A percentile compares a stretch with the other conserved stretches of the same genome.
Evolutionary conservation across 1,284 basidiomycete genomes (phyloP).

Genomic region (Schizophyllum commune): DNA sequence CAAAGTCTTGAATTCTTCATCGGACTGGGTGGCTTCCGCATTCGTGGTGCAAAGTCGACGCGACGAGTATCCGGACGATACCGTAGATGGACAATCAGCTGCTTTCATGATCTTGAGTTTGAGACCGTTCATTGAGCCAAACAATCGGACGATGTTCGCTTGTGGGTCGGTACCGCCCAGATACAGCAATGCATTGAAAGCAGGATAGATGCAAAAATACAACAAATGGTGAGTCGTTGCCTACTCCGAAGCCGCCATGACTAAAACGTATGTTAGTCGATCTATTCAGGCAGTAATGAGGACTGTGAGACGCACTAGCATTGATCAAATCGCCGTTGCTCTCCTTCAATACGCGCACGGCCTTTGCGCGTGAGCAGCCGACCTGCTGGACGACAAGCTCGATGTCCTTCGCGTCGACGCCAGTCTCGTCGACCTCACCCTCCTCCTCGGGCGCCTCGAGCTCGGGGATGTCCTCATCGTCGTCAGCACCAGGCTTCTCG

Average conservation of each 20-base stretch:
- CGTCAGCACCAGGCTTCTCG: constrained; percentile 46
- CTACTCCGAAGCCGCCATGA: not conserved
- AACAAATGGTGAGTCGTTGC: not conserved
- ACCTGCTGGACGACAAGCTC: constrained; percentile 90
- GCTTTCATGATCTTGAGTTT: too few relatives aligned
- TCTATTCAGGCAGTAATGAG: not conserved
- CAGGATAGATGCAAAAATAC: not conserved
- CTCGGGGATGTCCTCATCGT: constrained; percentile 74
- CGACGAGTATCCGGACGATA: too few relatives aligned
- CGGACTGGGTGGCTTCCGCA: too few relatives aligned
- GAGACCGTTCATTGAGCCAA: too few relatives aligned
- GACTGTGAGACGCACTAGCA: constrained; percentile 63
- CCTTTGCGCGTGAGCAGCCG: constrained; percentile 79
- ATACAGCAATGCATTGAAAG: not conserved
- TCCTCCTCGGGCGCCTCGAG: constrained; percentile 69
- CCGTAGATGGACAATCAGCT: too few relatives aligned
- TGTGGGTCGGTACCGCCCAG: not conserved
- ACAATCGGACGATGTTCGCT: too few relatives aligned
- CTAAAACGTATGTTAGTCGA: not conserved
- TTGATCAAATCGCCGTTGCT: constrained; percentile 90
- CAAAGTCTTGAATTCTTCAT: too few relatives aligned
- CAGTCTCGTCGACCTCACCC: constrained; percentile 70
- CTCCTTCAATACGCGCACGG: constrained; percentile 81
- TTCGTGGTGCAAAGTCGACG: too few relatives aligned
- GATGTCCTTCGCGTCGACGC: constrained; percentile 90